Evolutionary conservation across 2,329 filamentous ascomycete species (phyloP), one percentile per base, ranked within the genome.

Genomic region (Claviceps paspali): DNA sequence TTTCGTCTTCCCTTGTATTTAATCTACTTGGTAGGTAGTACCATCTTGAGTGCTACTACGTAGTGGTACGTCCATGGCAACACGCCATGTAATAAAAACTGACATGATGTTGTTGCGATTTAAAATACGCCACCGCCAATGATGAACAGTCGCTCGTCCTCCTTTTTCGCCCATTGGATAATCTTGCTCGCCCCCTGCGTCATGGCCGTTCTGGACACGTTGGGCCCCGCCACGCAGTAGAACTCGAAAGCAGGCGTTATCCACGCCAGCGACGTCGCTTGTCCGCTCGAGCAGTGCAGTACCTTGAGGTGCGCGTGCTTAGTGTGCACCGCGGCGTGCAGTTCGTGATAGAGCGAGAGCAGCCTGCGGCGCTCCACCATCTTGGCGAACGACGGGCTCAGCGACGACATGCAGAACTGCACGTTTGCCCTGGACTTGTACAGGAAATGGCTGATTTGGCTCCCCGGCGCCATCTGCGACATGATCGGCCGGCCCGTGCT

Each of bases 371-470:
- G 69, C 29, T 75, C 67, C 33, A 83, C 62, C 4, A 72, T 54
- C 15, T 52, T 49, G 27, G 47, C 48, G 50, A 91, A 91, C 39
- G 77, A 64, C 0, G 83, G 79, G 8, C 75, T 67, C 42, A 85
- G 80, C 0, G 82, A 77, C 1, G 87, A 82, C 84, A 93, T 94
- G 47, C 76, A 81, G 57, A 95, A 98, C 55, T 98, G 92, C 21
- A 98, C 91, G 49, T 98, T 94, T 15, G 80, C 78, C 41, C 84
- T 75, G 12, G 84, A 94, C 59, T 96, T 98, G 68, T 94, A 98
- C 14, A 98, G 62, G 52, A 96, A 98, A 63, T 98, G 91, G 47
- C 81, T 79, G 36, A 96, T 64, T 23, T 81, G 77, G 12, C 79
- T 82, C 18, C 81, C 82, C 0, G 86, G 82, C 1, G 86, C 72